Percentiles rank a stretch among this genome's conserved stretches.
Evolutionary conservation across 768 basidiomycete genomes (phyloP).

Genomic region (Mycena epipterygia): DNA sequence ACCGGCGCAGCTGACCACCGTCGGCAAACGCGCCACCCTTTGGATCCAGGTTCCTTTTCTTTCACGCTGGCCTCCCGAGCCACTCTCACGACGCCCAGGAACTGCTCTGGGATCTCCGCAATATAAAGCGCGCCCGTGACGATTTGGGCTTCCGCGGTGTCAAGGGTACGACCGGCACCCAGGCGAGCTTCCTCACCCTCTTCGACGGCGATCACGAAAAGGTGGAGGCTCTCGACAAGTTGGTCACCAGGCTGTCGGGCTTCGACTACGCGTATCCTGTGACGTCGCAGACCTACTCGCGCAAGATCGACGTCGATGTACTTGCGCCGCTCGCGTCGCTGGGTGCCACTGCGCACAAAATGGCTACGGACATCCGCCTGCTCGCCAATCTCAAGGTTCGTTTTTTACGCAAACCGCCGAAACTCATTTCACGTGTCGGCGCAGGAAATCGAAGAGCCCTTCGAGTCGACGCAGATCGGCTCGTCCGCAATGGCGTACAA

Average conservation of each 20-base stretch:
- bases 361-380: slow-evolving; percentile 94
- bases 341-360: slow-evolving; percentile 97
- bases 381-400: slow-evolving; percentile 91
- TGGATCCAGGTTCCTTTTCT: slow-evolving; percentile 85
- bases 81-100: slow-evolving; percentile 66
- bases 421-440: too few species aligned
- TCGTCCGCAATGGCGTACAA: slow-evolving; percentile 99
- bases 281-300: slow-evolving; percentile 98
- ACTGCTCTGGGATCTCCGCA: slow-evolving; percentile 95
- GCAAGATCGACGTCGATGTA: slow-evolving; percentile 97
- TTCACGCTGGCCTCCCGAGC: neutral
- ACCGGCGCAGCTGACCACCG: slow-evolving; percentile 97
- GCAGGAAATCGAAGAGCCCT: slow-evolving; percentile 97
- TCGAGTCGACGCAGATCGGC: slow-evolving; percentile 98
- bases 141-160: slow-evolving; percentile 98
- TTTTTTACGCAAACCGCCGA: too few species aligned
- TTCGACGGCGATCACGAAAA: slow-evolving; percentile 97
- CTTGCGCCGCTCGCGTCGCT: slow-evolving; percentile 90
- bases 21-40: slow-evolving; percentile 95
- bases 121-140: slow-evolving; percentile 88
- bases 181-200: slow-evolving; percentile 93
- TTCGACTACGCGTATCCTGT: slow-evolving; percentile 97
- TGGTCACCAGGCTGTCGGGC: slow-evolving; percentile 92
- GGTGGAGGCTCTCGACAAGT: slow-evolving; percentile 90
- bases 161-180: slow-evolving; percentile 99